These are phyloP conservation scores for Coemansia sp. DNA, from an alignment of 192 early-diverging fungal species.

Conservation along the genomic window DNA sequence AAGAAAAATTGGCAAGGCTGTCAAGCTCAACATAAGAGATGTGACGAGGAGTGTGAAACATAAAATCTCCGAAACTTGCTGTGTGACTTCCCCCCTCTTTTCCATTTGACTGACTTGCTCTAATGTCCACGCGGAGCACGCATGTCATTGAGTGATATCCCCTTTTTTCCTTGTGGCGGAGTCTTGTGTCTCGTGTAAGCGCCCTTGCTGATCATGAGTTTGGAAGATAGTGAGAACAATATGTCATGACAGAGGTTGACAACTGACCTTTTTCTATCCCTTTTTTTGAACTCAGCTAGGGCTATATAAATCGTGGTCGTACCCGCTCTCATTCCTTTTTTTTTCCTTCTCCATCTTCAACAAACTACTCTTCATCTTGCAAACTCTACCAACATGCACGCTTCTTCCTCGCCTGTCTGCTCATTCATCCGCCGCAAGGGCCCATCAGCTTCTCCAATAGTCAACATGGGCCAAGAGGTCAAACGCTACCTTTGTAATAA, in stretches of 20 bases:
- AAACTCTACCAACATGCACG: neutral
- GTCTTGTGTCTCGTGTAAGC: neutral
- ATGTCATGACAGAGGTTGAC: no score
- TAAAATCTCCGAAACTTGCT: neutral
- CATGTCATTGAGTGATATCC: neutral
- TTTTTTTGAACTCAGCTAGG: no score
- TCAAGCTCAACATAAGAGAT: neutral
- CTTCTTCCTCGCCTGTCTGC: neutral
- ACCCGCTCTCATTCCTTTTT: neutral
- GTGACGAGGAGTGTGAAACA: neutral
- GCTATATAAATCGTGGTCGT: neutral
- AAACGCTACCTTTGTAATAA: slow-evolving; percentile 7
- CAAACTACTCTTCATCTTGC: slow-evolving; percentile 5
- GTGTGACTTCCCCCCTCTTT: neutral
- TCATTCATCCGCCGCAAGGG: neutral
- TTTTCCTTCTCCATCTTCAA: slow-evolving; percentile 1
- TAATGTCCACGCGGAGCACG: neutral
- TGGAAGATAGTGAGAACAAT: no score
- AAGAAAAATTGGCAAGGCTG: neutral
- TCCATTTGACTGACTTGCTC: neutral
- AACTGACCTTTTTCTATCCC: no score
- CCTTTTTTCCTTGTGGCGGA: neutral
- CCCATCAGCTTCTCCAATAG: neutral
- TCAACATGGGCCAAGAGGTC: slow-evolving; percentile 4
- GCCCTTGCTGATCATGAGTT: neutral